Conservation (phyloP, 2,329 filamentous ascomycete genomes). For the Colletotrichum chrysophilum region DNA sequence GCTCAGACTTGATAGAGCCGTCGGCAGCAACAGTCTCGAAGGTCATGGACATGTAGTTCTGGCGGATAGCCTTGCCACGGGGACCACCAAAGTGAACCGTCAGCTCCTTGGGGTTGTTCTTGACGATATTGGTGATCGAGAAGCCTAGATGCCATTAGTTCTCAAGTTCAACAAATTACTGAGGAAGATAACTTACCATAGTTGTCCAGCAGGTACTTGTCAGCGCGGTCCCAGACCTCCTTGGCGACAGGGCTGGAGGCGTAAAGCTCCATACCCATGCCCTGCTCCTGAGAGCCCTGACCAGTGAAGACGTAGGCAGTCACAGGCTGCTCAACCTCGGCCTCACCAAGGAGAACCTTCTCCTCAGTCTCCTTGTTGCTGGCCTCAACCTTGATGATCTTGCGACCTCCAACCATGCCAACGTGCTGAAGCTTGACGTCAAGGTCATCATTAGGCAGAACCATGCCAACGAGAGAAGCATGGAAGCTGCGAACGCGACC, state of each 20-base stretch:
- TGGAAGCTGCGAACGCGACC: slow-evolving; percentile 98
- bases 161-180: neutral
- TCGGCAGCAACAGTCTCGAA: slow-evolving; percentile 97
- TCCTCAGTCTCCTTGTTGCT: slow-evolving; percentile 96
- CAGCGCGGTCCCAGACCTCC: slow-evolving; percentile 97
- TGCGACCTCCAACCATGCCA: slow-evolving; percentile 96
- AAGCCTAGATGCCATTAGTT: slow-evolving; percentile 64
- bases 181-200: slow-evolving; percentile 72
- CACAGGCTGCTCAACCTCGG: slow-evolving; percentile 96
- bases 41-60: slow-evolving; percentile 99
- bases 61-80: slow-evolving; percentile 93
- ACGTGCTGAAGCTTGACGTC: slow-evolving; percentile 95
- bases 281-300: slow-evolving; percentile 97
- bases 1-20: slow-evolving; percentile 94
- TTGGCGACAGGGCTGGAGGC: slow-evolving; percentile 91
- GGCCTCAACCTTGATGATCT: slow-evolving; percentile 99
- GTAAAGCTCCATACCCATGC: slow-evolving; percentile 99
- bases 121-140: slow-evolving; percentile 97
- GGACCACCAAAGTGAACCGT: slow-evolving; percentile 98
- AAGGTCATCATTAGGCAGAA: slow-evolving; percentile 93
- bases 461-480: slow-evolving; percentile 97
- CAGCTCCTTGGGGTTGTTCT: slow-evolving; percentile 98
- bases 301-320: slow-evolving; percentile 98
- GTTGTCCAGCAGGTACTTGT: slow-evolving; percentile 98
- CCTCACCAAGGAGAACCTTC: slow-evolving; percentile 93